These are phyloP conservation scores for Themeda triandra DNA, from an alignment of 176 grass and related monocot genomes.

Conservation along the genomic window DNA sequence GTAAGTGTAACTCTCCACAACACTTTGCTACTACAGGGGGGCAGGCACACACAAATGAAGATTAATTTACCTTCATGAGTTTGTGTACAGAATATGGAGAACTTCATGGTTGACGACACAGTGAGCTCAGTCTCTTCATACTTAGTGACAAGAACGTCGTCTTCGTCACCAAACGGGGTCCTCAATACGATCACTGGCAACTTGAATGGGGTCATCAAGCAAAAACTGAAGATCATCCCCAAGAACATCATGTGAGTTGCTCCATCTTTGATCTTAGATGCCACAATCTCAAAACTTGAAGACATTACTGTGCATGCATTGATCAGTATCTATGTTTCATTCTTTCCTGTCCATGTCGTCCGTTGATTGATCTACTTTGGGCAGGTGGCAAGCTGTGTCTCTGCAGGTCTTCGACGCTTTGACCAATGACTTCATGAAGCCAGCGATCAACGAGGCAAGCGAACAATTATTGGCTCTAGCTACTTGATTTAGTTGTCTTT, in stretches of 20 bases:
- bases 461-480: background rate
- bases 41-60: too few species aligned
- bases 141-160: conserved; percentile 12
- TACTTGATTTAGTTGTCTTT: background rate
- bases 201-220: conserved; percentile 76
- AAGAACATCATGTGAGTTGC: conserved; percentile 29
- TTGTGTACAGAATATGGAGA: background rate
- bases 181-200: background rate
- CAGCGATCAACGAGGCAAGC: conserved; percentile 64
- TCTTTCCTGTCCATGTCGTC: background rate
- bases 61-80: too few species aligned
- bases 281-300: background rate
- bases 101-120: background rate
- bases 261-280: background rate
- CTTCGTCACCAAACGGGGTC: too few species aligned
- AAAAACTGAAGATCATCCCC: conserved; percentile 80
- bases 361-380: conserved; percentile 7
- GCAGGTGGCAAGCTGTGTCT: conserved; percentile 8
- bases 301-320: background rate
- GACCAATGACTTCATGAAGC: conserved; percentile 75
- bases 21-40: background rate
- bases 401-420: background rate
- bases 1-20: conserved; percentile 15
- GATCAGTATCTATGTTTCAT: background rate
- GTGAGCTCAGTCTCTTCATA: background rate